A percentile compares a stretch with the other conserved stretches of the same genome.
phyloP scores from a whole-genome alignment of 768 basidiomycete genomes.

The Suillus lakei region DNA sequence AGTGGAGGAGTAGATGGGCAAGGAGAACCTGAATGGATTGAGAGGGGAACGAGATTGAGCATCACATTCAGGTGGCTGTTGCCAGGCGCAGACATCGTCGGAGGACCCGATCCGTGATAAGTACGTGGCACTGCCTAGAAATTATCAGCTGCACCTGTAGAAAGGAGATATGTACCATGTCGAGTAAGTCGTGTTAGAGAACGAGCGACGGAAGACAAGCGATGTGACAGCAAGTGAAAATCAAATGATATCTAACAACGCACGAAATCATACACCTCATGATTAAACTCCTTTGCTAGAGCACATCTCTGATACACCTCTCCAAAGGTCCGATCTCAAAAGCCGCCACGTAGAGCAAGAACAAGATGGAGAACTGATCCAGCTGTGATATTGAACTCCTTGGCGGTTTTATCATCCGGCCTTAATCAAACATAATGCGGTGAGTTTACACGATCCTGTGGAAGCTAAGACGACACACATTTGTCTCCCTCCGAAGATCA shows the following conservation, averaged over 20 bases:
- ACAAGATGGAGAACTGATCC: constrained; percentile 94
- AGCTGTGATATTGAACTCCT: constrained; percentile 80
- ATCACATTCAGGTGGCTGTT: constrained; percentile 89
- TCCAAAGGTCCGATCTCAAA: constrained; percentile 37
- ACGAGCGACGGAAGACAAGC: constrained; percentile 3
- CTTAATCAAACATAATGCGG: constrained; percentile 44
- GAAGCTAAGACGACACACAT: constrained; percentile 60
- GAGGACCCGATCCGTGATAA: constrained; percentile 32
- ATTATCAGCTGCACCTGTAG: constrained; percentile 5
- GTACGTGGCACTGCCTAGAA: background rate
- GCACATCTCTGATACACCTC: constrained; percentile 8
- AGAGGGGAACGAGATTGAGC: constrained; percentile 67
- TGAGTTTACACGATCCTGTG: background rate
- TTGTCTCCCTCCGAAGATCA: constrained; percentile 93
- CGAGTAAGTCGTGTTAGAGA: background rate
- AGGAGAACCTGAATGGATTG: constrained; percentile 42
- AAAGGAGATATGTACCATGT: background rate
- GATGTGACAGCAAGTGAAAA: constrained; percentile 19
- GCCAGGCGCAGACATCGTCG: constrained; percentile 84
- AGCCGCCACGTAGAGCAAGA: constrained; percentile 92
- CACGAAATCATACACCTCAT: constrained; percentile 24
- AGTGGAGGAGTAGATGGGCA: constrained; percentile 22
- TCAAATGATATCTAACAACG: constrained; percentile 36
- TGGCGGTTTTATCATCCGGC: constrained; percentile 90
- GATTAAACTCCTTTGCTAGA: constrained; percentile 11